Evolutionary conservation across 2,329 filamentous ascomycete species (phyloP).

Genomic region (Curvularia hawaiiensis): DNA sequence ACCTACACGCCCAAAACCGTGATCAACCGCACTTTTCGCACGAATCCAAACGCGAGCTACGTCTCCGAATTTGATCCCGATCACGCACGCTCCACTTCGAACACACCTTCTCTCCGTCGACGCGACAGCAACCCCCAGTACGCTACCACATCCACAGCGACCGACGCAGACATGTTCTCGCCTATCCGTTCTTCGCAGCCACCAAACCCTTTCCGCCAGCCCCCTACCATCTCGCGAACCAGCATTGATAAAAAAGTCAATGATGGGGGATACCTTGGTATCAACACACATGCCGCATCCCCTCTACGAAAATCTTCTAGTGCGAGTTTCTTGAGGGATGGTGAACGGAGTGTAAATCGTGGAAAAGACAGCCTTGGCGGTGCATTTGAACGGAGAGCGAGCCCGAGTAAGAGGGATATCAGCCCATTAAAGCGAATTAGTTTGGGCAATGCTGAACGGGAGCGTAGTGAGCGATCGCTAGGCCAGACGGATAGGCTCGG

Average conservation of each 20-base stretch:
- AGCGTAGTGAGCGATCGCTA: constrained; percentile 17
- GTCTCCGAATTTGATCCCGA: constrained; percentile 74
- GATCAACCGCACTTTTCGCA: constrained; percentile 75
- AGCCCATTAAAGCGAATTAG: constrained; percentile 54
- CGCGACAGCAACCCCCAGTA: constrained; percentile 37
- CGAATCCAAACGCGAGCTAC: constrained; percentile 84
- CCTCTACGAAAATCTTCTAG: constrained; percentile 80
- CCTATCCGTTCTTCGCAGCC: constrained; percentile 53
- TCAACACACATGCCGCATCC: constrained; percentile 79
- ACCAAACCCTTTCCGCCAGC: constrained; percentile 58
- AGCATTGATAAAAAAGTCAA: constrained; percentile 36
- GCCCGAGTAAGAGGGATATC: constrained; percentile 44
- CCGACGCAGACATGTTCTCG: constrained; percentile 49
- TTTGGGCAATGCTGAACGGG: constrained; percentile 34
- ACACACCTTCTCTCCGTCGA: constrained; percentile 35
- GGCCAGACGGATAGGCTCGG: constrained; percentile 27
- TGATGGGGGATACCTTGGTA: constrained; percentile 78
- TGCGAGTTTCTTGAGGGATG: constrained; percentile 55
- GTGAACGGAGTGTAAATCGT: constrained; percentile 21
- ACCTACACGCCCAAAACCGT: constrained; percentile 66
- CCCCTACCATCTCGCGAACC: constrained; percentile 54
- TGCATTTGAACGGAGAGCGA: constrained; percentile 35
- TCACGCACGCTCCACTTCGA: constrained; percentile 37
- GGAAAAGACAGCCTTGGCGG: constrained; percentile 28
- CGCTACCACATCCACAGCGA: constrained; percentile 46